A percentile compares a stretch with the other conserved stretches of the same genome.
Conservation (phyloP, 2,329 filamentous ascomycete species). For the Talaromyces sp. region DNA sequence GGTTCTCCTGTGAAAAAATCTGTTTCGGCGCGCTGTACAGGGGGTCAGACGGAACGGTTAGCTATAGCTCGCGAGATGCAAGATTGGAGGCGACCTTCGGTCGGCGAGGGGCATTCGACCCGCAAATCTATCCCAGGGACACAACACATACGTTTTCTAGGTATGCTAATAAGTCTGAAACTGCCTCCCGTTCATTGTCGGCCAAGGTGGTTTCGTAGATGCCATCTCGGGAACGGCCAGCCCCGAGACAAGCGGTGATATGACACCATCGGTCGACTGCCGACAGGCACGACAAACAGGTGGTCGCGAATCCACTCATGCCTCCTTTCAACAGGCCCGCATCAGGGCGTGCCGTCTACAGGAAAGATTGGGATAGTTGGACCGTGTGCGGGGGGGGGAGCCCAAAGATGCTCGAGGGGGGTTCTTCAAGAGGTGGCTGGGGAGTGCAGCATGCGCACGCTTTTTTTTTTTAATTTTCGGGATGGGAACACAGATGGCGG, state of each 20-base stretch:
- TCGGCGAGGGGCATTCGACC: background rate
- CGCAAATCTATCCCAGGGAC: background rate
- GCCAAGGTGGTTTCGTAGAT: constrained; percentile 86
- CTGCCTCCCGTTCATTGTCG: constrained; percentile 94
- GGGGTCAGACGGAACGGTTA: constrained; percentile 21
- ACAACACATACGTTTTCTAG: constrained; percentile 79
- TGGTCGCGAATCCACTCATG: constrained; percentile 45
- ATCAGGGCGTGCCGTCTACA: constrained; percentile 19
- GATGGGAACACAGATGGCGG: constrained; percentile 27
- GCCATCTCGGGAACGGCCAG: constrained; percentile 77
- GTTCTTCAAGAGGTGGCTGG: constrained; percentile 20
- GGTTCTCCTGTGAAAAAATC: constrained; percentile 98
- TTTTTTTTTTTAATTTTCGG: constrained; percentile 2
- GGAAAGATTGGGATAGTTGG: constrained; percentile 3
- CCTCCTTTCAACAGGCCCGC: constrained; percentile 30
- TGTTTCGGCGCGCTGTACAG: constrained; percentile 80
- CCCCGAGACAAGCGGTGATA: constrained; percentile 46
- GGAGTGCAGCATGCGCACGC: constrained; percentile 10
- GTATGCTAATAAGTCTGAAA: constrained; percentile 91
- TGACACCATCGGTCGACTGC: constrained; percentile 48
- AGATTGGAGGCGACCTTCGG: no score
- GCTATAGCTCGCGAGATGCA: background rate
- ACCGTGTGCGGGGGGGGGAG: constrained; percentile 7
- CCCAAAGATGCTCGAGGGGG: constrained; percentile 8
- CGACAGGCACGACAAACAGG: constrained; percentile 46